Evolutionary conservation across 2,329 filamentous ascomycete species (phyloP), one percentile per base, ranked within the genome.

Genomic region (Penicillium sp.): DNA sequence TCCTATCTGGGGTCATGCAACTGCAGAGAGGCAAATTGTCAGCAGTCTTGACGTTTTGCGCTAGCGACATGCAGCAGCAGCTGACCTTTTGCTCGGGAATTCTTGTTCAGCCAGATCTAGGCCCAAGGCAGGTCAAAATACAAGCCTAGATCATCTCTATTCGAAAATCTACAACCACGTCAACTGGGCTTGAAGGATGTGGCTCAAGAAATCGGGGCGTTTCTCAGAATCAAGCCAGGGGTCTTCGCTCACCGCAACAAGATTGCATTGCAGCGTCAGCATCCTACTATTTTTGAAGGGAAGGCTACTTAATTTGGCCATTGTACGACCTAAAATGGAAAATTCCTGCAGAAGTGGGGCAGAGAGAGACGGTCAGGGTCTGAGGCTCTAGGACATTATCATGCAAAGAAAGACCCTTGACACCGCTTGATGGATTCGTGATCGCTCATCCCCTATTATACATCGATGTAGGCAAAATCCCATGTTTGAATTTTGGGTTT

Each of bases 241-340:
- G 8, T 28, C 28, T 45, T 31, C 18, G 24, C 31, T 45, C 42
- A 45, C 42, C 42, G 42, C 42, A 45, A 45, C 42, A 45, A 45
- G 28, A 24, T 19, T 45, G 42, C 42, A 45, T 45, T 43, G 42
- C 42, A 45, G 42, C 16, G 42, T 45, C 42, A 45, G 42, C 42
- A 45, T 45, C 26, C 26, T 45, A 45, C 42, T 45, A 28, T 45
- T 31, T 33, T 31, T 8, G 26, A 33, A 21, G 9, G 9, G 42
- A 31, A 16, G 33, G 42, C 24, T 31, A 45, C 42, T 31, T 3
- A n/a, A 45, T 45, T 31, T 16, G 26, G 42, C 18, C 2, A 45
- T 33, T 45, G 42, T 45, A 31, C 26, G 10, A 45, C 42, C 26
- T 31, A 26, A 45, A 45, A 45, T n/a, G 28, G 42, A 31, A 45